These are phyloP conservation scores for Senna siamea DNA, from an alignment of 306 rosid genomes.

Conservation along the genomic window DNA sequence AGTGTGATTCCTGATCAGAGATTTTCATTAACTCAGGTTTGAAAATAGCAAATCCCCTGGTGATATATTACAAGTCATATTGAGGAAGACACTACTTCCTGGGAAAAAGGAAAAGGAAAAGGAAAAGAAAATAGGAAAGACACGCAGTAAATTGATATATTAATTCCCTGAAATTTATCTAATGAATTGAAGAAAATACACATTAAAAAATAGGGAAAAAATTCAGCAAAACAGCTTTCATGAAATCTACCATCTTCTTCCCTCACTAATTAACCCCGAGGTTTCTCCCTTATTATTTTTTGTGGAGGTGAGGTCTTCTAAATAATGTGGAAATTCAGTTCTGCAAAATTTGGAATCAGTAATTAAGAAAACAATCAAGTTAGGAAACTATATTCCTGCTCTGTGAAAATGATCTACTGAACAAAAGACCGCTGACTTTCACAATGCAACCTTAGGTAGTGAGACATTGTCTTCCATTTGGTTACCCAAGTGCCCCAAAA, in stretches of 20 bases:
- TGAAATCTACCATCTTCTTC: constrained; percentile 28
- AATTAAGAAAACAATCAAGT: constrained; percentile 30
- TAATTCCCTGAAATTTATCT: constrained; percentile 11
- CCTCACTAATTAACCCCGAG: constrained; percentile 13
- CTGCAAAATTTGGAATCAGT: constrained; percentile 37
- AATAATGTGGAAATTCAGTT: constrained; percentile 35
- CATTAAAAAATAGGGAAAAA: constrained; percentile 21
- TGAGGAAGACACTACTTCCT: neutral
- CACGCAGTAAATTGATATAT: neutral
- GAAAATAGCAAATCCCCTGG: neutral
- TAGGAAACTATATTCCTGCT: constrained; percentile 38
- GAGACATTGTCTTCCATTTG: constrained; percentile 53
- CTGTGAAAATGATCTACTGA: constrained; percentile 35
- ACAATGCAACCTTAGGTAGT: constrained; percentile 39
- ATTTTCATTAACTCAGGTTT: neutral
- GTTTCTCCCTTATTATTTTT: constrained; percentile 3
- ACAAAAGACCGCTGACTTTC: constrained; percentile 32
- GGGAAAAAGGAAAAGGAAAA: neutral
- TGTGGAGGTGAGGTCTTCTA: constrained; percentile 24
- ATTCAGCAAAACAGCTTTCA: constrained; percentile 34
- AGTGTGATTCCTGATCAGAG: neutral
- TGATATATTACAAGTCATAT: constrained; percentile 1
- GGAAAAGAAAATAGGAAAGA: neutral
- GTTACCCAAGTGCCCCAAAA: constrained; percentile 56
- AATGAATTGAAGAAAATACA: constrained; percentile 33